These are phyloP conservation scores for Solanum virginianum DNA, from an alignment of 257 asterid genomes.

Conservation along the genomic window DNA sequence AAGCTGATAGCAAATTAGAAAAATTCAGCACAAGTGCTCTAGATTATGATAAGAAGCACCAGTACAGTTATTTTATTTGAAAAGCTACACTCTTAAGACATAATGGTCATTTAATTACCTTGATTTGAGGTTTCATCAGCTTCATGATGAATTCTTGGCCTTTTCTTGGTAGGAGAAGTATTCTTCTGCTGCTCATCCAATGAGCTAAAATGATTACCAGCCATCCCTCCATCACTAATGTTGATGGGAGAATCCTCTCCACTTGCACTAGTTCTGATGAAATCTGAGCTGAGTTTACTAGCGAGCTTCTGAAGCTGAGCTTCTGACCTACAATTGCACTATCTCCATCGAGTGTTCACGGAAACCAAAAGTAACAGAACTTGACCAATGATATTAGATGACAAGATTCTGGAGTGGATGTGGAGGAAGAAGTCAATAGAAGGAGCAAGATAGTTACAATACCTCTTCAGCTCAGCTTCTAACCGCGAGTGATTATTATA, in stretches of 20 bases:
- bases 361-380: neutral
- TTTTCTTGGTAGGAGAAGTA: conserved; percentile 46
- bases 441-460: neutral
- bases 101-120: conserved; percentile 26
- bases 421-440: neutral
- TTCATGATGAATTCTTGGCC: conserved; percentile 28
- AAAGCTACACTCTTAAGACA: neutral
- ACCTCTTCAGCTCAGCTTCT: conserved; percentile 88
- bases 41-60: neutral
- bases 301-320: conserved; percentile 69
- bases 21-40: neutral
- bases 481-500: conserved; percentile 51
- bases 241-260: conserved; percentile 36
- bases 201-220: conserved; percentile 24
- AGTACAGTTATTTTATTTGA: neutral
- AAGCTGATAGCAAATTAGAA: neutral
- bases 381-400: neutral
- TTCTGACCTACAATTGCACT: conserved; percentile 49
- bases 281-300: conserved; percentile 50
- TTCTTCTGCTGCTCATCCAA: conserved; percentile 25
- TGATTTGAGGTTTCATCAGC: conserved; percentile 30
- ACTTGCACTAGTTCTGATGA: conserved; percentile 16
- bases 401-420: neutral
- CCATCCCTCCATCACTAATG: conserved; percentile 36
- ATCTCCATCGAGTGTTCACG: neutral